Percentiles rank a stretch among this genome's conserved stretches.
Evolutionary conservation across 257 asterid species (phyloP).

Genomic region (Haberlea rhodopensis): DNA sequence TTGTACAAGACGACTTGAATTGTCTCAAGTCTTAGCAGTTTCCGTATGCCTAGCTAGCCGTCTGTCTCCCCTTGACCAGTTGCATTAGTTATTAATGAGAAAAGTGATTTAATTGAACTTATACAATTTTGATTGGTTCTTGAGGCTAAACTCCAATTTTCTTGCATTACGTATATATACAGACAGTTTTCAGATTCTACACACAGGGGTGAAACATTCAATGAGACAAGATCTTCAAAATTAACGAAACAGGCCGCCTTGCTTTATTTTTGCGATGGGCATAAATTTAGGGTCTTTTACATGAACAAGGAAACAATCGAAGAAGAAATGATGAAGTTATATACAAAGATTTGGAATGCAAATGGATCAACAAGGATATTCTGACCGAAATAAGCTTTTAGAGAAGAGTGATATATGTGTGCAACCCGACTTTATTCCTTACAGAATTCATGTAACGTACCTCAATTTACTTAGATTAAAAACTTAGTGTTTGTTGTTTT

Average conservation of each 20-base stretch:
- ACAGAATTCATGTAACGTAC: too few species aligned
- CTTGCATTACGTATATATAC: background rate
- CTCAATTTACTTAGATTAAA: too few species aligned
- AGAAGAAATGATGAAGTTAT: too few species aligned
- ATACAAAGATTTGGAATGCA: too few species aligned
- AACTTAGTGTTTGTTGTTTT: too few species aligned
- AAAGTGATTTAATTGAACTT: too few species aligned
- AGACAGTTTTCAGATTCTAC: conserved; percentile 21
- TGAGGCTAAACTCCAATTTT: conserved; percentile 11
- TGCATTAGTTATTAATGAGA: background rate
- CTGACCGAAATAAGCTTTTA: too few species aligned
- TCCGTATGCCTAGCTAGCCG: background rate
- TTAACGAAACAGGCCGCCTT: conserved; percentile 6
- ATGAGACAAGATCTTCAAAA: conserved; percentile 18
- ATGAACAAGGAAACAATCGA: background rate
- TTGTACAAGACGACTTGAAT: background rate
- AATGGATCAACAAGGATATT: too few species aligned
- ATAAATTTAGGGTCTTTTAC: background rate
- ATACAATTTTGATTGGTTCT: background rate
- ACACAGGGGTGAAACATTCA: conserved; percentile 4
- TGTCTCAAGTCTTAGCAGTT: too few species aligned
- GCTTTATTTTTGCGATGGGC: background rate
- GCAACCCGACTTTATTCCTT: too few species aligned
- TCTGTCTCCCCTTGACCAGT: background rate
- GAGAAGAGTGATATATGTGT: too few species aligned